phyloP scores from a whole-genome alignment of 805 yeast genomes.

The Pachysolen tannophilus region DNA sequence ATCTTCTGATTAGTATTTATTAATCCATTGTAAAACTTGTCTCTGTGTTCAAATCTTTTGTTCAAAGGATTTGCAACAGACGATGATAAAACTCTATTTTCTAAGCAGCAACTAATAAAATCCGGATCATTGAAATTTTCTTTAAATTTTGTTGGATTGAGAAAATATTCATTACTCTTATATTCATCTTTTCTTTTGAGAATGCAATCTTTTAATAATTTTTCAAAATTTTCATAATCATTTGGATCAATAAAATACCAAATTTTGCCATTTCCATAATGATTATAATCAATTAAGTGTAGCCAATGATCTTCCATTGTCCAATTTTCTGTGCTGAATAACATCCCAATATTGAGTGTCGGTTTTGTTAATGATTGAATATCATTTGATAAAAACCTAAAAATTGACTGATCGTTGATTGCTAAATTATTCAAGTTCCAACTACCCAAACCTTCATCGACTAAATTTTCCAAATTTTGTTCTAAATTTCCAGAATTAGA shows the following conservation, averaged over 20 bases:
- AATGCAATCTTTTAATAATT: conserved; percentile 17
- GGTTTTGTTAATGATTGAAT: conserved; percentile 29
- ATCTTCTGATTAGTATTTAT: conserved; percentile 1
- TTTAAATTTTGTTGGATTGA: conserved; percentile 4
- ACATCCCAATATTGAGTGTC: no score
- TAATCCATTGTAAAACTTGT: conserved; percentile 1
- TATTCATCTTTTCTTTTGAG: conserved; percentile 8
- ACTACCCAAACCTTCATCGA: not conserved
- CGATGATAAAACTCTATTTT: conserved; percentile 13
- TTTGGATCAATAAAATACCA: conserved; percentile 62
- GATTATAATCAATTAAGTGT: conserved; percentile 43
- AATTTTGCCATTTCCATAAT: conserved; percentile 43
- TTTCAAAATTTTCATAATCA: conserved; percentile 45
- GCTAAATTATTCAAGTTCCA: conserved; percentile 59
- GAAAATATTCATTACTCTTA: conserved; percentile 1
- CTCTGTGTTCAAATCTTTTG: conserved; percentile 1
- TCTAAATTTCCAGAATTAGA: conserved; percentile 12
- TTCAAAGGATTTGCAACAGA: not conserved
- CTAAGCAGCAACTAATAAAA: conserved; percentile 11
- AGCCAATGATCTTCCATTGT: conserved; percentile 52
- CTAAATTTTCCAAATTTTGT: no score
- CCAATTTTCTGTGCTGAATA: conserved; percentile 52
- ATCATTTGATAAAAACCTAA: conserved; percentile 35
- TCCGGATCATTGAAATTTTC: conserved; percentile 11
- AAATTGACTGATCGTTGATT: conserved; percentile 36